These are phyloP conservation scores for Lophiostoma macrostomum DNA, from an alignment of 495 filamentous ascomycete species.

Conservation along the genomic window DNA sequence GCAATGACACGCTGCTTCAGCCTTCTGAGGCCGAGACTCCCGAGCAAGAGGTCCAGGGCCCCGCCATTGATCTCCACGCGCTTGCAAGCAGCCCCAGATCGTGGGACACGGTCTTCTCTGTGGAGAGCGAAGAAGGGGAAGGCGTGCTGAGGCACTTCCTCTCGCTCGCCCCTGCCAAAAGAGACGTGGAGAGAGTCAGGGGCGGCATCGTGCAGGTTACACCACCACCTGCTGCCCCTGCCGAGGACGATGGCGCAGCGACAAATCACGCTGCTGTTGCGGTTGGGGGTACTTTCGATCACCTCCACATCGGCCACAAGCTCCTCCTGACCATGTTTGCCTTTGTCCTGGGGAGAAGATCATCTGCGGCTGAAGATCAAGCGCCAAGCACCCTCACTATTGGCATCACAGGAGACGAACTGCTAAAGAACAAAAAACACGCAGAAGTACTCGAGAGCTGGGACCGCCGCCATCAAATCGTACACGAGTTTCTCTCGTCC, in stretches of 20 bases:
- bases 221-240: not conserved
- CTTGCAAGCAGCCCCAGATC: slow-evolving; percentile 55
- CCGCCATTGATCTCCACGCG: slow-evolving; percentile 53
- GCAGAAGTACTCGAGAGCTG: slow-evolving; percentile 75
- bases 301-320: slow-evolving; percentile 95
- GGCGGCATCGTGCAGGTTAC: slow-evolving; percentile 31
- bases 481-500: slow-evolving; percentile 66
- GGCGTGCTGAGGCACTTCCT: slow-evolving; percentile 38
- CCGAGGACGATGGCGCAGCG: slow-evolving; percentile 11
- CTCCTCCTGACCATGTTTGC: slow-evolving; percentile 82
- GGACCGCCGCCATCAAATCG: slow-evolving; percentile 64
- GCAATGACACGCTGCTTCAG: slow-evolving; percentile 34
- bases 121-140: slow-evolving; percentile 58
- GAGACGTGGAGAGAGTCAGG: slow-evolving; percentile 47
- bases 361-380: slow-evolving; percentile 41
- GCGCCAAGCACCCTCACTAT: slow-evolving; percentile 60
- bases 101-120: slow-evolving; percentile 70
- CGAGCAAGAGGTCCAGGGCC: slow-evolving; percentile 42
- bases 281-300: slow-evolving; percentile 96
- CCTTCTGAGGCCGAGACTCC: slow-evolving; percentile 38
- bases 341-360: slow-evolving; percentile 54
- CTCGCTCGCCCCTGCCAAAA: slow-evolving; percentile 32
- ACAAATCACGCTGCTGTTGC: slow-evolving; percentile 58
- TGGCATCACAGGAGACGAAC: slow-evolving; percentile 81
- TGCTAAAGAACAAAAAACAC: slow-evolving; percentile 85